Evolutionary conservation across 768 basidiomycete genomes (phyloP), one percentile per base, ranked within the genome.

Genomic region (Boletus fagicola): DNA sequence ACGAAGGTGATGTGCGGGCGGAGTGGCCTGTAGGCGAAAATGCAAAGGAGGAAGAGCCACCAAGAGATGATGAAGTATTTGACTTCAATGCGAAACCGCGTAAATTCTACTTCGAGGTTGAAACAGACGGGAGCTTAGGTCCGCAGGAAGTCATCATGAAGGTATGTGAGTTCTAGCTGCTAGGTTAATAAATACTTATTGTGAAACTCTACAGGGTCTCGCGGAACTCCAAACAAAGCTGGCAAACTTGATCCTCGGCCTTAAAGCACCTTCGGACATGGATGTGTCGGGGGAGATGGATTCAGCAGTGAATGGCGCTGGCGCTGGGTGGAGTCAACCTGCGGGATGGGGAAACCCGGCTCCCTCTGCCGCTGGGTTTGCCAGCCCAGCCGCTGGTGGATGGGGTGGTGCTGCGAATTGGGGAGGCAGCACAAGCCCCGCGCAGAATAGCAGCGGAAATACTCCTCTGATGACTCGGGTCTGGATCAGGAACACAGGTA

Each of bases 1-100:
- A 80, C 68, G 97, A 99, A 73, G 80, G 78, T 24, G 86, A 94
- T 64, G 78, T 83, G 62, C 83, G 84, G 33, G 80, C 73, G 4
- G 97, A 99, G 75, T 99, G 97, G 97, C 96, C 95, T 0, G 72
- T 95, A 9, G 84, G 91, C 61, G 82, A 85, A 38, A 98, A 98
- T 69, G 91, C 89, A 16, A 78, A 81, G 59, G 87, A 93, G 67
- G 93, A 95, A 72, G 90, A 92, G 65, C 72, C 85, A 2, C 87
- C 86, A 3, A 78, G 88, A 52, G 91, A 93, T 49, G 87, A 91
- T 61, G 85, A 89, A 68, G 79, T 79, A 5, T 98, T 98, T 67
- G 92, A 98, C 69, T 98, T 84, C 72, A 83, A 84, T 49, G 92
- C 92, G 30, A 86, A 91, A 67, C 91, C 97, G 5, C 82, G 84